Conservation (phyloP, 345 rosid genomes). For the Populus deltoides region DNA sequence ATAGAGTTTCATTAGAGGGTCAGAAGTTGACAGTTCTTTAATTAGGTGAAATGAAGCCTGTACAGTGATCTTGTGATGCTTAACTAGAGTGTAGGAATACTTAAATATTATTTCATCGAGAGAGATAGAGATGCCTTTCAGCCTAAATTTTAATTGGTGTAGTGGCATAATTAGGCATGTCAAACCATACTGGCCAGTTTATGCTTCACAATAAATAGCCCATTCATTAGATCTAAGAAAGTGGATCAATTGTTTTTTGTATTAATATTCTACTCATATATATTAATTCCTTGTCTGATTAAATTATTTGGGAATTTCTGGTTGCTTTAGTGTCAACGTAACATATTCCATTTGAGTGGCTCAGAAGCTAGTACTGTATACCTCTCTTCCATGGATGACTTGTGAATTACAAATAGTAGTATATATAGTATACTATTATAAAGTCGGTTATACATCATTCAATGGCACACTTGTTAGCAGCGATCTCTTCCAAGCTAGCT, state of each 20-base stretch:
- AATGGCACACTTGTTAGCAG: not conserved
- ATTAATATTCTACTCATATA: not conserved
- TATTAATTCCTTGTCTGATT: not conserved
- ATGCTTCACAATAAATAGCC: not conserved
- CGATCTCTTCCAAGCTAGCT: slow-evolving; percentile 12
- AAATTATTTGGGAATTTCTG: not conserved
- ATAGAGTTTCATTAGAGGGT: not conserved
- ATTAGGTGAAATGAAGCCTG: not conserved
- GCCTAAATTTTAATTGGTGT: not conserved
- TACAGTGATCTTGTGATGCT: not conserved
- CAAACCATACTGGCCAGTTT: not conserved
- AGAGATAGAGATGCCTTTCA: not conserved
- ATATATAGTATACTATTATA: not conserved
- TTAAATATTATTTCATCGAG: not conserved
- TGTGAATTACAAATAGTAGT: slow-evolving; percentile 17
- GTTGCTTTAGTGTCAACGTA: slow-evolving; percentile 33
- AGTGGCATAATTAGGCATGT: not conserved
- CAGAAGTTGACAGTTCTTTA: not conserved
- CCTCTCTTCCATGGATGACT: slow-evolving; percentile 22
- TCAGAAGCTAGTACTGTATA: slow-evolving; percentile 29
- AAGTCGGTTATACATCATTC: slow-evolving; percentile 10
- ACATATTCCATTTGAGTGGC: slow-evolving; percentile 40
- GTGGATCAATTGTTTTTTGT: not conserved
- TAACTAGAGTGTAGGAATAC: not conserved
- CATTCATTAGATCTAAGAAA: not conserved